A percentile compares a stretch with the other conserved stretches of the same genome.
Conservation (phyloP, 108 stramenopile species). For the Chaetoceros tenuissimus region DNA sequence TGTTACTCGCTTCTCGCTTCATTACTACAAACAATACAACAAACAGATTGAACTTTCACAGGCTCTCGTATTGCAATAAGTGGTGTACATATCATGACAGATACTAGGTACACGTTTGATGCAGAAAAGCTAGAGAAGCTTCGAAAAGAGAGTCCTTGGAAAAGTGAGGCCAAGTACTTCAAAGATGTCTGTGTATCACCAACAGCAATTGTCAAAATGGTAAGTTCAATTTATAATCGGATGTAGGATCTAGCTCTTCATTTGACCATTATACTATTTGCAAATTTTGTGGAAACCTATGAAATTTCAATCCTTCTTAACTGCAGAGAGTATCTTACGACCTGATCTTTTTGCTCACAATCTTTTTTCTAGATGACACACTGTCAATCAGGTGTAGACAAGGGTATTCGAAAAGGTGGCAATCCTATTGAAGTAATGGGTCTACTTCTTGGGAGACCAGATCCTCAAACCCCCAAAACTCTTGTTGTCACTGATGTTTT, state of each 20-base stretch:
- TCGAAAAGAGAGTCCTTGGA: slow-evolving; percentile 55
- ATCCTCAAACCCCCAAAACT: slow-evolving; percentile 45
- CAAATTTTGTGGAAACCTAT: neutral
- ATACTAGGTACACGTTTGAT: slow-evolving; percentile 34
- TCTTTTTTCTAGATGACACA: slow-evolving; percentile 66
- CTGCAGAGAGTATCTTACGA: neutral
- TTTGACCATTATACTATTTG: neutral
- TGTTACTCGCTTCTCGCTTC: too few relatives aligned
- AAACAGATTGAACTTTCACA: too few relatives aligned
- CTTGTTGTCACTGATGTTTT: slow-evolving; percentile 93
- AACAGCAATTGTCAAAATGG: slow-evolving; percentile 74
- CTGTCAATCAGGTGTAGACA: slow-evolving; percentile 94
- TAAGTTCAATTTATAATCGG: slow-evolving; percentile 3
- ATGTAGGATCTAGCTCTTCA: neutral
- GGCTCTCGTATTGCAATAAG: too few relatives aligned
- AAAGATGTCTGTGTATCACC: slow-evolving; percentile 50
- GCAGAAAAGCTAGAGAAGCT: slow-evolving; percentile 29
- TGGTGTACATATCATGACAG: too few relatives aligned
- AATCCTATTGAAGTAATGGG: slow-evolving; percentile 97
- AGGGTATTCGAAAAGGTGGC: slow-evolving; percentile 86
- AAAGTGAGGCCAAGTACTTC: slow-evolving; percentile 57
- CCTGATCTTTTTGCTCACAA: neutral
- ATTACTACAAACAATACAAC: too few relatives aligned
- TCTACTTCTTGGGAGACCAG: slow-evolving; percentile 78
- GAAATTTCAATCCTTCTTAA: slow-evolving; percentile 1